Percentiles rank a stretch among this genome's conserved stretches.
These are phyloP conservation scores for Plasmopara halstedii DNA, from an alignment of 352 stramenopile genomes.

Conservation along the genomic window DNA sequence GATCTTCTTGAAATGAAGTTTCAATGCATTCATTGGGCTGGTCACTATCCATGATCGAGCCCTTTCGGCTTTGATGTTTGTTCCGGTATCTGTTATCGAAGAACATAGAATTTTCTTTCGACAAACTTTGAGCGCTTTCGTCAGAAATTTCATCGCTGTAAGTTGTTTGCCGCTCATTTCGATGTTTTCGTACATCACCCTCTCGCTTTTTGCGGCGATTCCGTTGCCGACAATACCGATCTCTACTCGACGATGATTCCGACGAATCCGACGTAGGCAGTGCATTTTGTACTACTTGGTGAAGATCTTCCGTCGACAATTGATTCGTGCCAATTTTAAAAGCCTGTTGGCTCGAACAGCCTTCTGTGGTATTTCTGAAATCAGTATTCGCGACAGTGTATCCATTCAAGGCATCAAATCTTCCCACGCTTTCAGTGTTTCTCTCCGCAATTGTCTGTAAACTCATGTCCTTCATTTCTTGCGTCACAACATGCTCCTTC, in stretches of 20 bases:
- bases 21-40: slow-evolving; percentile 1
- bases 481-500: slow-evolving; percentile 2
- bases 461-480: slow-evolving; percentile 6
- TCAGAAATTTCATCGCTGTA: slow-evolving; percentile 7
- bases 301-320: slow-evolving; percentile 15
- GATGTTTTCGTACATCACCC: slow-evolving; percentile 1
- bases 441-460: slow-evolving; percentile 1
- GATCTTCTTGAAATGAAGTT: slow-evolving; percentile 13
- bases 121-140: not conserved
- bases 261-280: slow-evolving; percentile 32
- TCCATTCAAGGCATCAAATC: not conserved
- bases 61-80: not conserved
- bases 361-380: not conserved
- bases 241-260: slow-evolving; percentile 21
- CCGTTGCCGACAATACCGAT: slow-evolving; percentile 5
- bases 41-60: slow-evolving; percentile 6
- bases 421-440: not conserved
- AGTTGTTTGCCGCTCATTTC: slow-evolving; percentile 2
- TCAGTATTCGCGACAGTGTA: slow-evolving; percentile 4
- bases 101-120: slow-evolving; percentile 1
- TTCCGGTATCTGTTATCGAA: slow-evolving; percentile 4
- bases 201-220: slow-evolving; percentile 6
- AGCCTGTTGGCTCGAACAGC: not conserved
- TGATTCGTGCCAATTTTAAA: slow-evolving; percentile 12
- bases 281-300: slow-evolving; percentile 26